Base-by-base conservation (phyloP, 2,329 filamentous ascomycete species). In the Fusarium sp. region DNA sequence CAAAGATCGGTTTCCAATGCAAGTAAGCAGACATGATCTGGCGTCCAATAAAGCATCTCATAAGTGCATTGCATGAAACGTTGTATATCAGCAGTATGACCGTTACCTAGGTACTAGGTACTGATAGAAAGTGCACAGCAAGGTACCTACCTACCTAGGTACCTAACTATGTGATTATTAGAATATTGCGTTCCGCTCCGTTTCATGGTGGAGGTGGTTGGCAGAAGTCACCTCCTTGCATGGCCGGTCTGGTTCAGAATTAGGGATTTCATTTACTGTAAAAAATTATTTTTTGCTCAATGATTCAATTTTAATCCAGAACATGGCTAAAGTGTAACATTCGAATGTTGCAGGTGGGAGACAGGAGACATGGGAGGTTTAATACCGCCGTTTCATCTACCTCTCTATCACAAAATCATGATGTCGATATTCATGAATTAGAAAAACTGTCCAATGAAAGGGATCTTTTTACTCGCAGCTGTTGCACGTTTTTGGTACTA, bases 201-300 rank as follows among this genome's bases (percentile, higher is more conserved):
- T 33, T 47, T 46, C 43, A 52, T 66, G 20, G 70, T 67, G 70
- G 64, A 57, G 69, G 30, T 66, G 69, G 67, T 52, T 72, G 54
- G 59, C 30, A 41, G 25, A 63, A 56, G 51, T 52, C 22, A 20
- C 43, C 66, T 63, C 65, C 66, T 56, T 69, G 66, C 62, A 68
- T 65, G 44, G 20, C 20, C 43, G 44, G 20, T 20, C 43, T 43
- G 30, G 19, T 44, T 33, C 19, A 30, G 44, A 39, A 48, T 37
- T 50, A 43, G 41, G 32, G 55, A 53, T 39, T 41, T 17, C 19
- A 35, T 44, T 47, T 43, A 20, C 46, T n/a, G n/a, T n/a, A n/a
- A n/a, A n/a, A n/a, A n/a, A n/a, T 9, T 25, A 22, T 54, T 27
- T 41, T 54, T 10, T 55, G 8, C 7, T n/a, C 22, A 25, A 23